A percentile compares a stretch with the other conserved stretches of the same genome.
These are phyloP conservation scores for Cutaneotrichosporon cutaneum DNA, from an alignment of 1,284 basidiomycete genomes.

Conservation along the genomic window DNA sequence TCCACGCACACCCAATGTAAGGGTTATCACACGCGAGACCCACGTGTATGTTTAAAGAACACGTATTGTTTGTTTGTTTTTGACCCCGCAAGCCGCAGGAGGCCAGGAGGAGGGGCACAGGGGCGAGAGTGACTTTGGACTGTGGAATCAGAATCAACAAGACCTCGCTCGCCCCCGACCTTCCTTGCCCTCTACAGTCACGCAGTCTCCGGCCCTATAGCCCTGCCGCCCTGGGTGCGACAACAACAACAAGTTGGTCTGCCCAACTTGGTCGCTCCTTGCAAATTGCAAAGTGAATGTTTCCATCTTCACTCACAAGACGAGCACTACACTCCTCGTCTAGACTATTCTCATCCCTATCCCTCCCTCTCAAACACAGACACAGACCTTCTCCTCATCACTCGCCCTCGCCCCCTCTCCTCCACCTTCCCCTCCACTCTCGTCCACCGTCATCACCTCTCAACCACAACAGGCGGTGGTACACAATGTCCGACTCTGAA, in stretches of 20 bases:
- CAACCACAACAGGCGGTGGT: conserved; percentile 5
- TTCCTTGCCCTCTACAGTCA: background rate
- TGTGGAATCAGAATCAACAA: no score
- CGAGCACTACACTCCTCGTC: conserved; percentile 1
- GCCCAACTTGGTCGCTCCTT: no score
- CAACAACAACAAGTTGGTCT: conserved; percentile 13
- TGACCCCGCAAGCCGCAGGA: background rate
- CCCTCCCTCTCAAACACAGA: background rate
- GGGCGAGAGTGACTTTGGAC: background rate
- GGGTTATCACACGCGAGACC: background rate
- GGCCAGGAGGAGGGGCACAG: background rate
- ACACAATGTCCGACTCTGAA: conserved; percentile 50
- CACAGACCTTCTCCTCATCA: conserved; percentile 1
- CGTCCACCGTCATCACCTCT: conserved; percentile 3
- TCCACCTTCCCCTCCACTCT: background rate
- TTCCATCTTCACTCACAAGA: conserved; percentile 1
- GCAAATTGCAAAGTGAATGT: conserved; percentile 1
- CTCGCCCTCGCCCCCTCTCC: background rate
- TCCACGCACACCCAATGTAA: background rate
- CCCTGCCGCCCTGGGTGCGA: background rate
- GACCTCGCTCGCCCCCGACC: background rate
- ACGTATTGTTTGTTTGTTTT: conserved; percentile 13
- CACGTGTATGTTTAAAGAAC: background rate
- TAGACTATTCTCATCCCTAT: background rate
- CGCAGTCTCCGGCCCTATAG: no score